Conservation (phyloP, 2,329 filamentous ascomycete genomes). For the Monilinia vaccinii-corymbosi region DNA sequence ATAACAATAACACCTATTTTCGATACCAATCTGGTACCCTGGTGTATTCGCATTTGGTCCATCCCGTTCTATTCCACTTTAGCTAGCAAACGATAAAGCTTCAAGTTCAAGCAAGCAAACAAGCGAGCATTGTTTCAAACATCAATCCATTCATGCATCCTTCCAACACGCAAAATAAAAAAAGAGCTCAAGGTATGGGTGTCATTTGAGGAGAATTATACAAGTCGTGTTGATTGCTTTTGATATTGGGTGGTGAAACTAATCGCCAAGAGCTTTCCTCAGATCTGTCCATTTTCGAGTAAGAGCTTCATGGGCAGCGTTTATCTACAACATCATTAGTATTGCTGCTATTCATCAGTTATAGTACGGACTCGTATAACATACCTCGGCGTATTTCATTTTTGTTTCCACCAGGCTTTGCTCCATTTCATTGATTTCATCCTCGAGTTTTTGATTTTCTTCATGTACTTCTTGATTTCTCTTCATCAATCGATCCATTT, state of each 20-base stretch:
- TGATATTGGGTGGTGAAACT: not conserved
- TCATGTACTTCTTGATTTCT: slow-evolving; percentile 90
- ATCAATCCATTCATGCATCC: not conserved
- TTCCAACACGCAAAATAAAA: not conserved
- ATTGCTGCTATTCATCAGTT: slow-evolving; percentile 4
- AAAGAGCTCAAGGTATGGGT: not conserved
- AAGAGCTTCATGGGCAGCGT: slow-evolving; percentile 60
- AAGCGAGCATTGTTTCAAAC: not conserved
- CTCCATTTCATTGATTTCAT: slow-evolving; percentile 86
- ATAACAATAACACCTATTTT: not conserved
- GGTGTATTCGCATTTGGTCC: not conserved
- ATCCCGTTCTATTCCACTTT: not conserved
- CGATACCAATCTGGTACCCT: not conserved
- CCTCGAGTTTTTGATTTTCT: slow-evolving; percentile 80
- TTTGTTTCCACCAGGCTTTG: slow-evolving; percentile 87
- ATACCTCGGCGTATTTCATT: slow-evolving; percentile 90
- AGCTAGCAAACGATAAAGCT: not conserved
- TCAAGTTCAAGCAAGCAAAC: too few species aligned
- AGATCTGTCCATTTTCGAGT: slow-evolving; percentile 72
- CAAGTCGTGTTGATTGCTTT: not conserved
- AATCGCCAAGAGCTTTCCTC: slow-evolving; percentile 35
- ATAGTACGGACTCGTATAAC: slow-evolving; percentile 29
- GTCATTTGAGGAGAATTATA: not conserved
- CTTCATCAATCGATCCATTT: slow-evolving; percentile 88
- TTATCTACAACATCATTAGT: slow-evolving; percentile 44